Evolutionary conservation across 2,329 filamentous ascomycete genomes (phyloP), one percentile per base, ranked within the genome.

Genomic region (Ascochyta rabiei): DNA sequence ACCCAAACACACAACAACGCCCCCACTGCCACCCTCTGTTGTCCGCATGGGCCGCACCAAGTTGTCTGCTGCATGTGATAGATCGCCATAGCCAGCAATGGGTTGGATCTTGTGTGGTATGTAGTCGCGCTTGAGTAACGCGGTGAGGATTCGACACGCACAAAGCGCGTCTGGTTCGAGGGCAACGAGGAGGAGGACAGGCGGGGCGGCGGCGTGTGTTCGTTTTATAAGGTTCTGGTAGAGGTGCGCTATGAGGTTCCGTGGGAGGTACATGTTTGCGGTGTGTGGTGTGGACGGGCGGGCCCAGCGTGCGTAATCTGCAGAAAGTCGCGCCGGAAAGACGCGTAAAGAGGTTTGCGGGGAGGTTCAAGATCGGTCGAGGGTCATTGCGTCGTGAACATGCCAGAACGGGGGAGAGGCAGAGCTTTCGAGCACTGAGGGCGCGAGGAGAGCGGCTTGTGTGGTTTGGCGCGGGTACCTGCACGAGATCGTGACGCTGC

Each of bases 41-140:
- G 89, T 87, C 81, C 91, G 93, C 90, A 97, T 92, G 10, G 92
- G 92, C 49, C 82, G 83, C 35, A 97, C 89, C 39, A 96, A 82
- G 62, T 93, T 87, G 69, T 85, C 84, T 40, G 93, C 93, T 19
- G 89, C 89, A 64, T 86, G 87, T 70, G 90, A 84, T 41, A 99
- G 85, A 74, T 98, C 95, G 62, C 86, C 88, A 85, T 97, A 98
- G 50, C 95, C 95, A 18, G 91, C 86, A 49, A 99, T 89, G 1
- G 95, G 95, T 69, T 97, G 91, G 70, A 98, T 96, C 77, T 97
- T 98, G 80, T 98, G 93, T 13, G 89, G 90, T 65, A 99, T 96
- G 73, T 96, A 98, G 80, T 99, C 95, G 81, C 93, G 89, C 78
- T 96, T 97, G 57, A 99, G 82, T n/a, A 99, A 83, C 45, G 89